phyloP scores from a whole-genome alignment of 352 stramenopile genomes.

The Phytophthora pistaciae region DNA sequence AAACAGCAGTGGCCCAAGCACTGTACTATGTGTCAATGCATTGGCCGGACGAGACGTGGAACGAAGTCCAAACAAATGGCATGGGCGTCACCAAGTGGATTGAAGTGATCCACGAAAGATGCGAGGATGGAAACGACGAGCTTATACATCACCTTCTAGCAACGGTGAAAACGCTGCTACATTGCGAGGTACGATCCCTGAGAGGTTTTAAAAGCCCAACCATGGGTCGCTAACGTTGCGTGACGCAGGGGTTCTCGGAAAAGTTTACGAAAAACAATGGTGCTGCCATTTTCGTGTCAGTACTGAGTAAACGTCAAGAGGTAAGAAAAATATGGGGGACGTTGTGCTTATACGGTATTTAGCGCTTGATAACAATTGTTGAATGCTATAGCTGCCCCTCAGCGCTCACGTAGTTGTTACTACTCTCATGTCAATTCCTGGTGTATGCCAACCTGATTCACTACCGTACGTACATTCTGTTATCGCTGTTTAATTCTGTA shows the following conservation, averaged over 20 bases:
- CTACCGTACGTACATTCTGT: conserved; percentile 25
- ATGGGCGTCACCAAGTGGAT: conserved; percentile 19
- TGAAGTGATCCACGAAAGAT: conserved; percentile 15
- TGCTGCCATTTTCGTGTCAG: conserved; percentile 6
- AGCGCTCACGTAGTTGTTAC: conserved; percentile 12
- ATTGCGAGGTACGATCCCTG: conserved; percentile 18
- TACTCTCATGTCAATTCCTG: conserved; percentile 5
- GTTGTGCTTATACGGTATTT: not conserved
- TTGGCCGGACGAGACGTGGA: conserved; percentile 31
- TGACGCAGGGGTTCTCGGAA: conserved; percentile 14
- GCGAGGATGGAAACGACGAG: conserved; percentile 18
- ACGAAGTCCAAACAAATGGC: conserved; percentile 16
- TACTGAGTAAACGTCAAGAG: conserved; percentile 21
- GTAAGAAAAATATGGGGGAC: conserved; percentile 9
- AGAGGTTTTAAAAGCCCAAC: not conserved
- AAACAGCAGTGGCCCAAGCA: conserved; percentile 20
- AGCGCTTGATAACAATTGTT: not conserved
- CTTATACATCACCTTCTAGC: conserved; percentile 29
- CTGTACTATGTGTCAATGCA: conserved; percentile 30
- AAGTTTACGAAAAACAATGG: conserved; percentile 13
- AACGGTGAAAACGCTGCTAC: conserved; percentile 17
- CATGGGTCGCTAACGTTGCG: not conserved
- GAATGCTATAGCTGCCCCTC: conserved; percentile 11
- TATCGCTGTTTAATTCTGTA: no score
- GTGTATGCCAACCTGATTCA: not conserved